Evolutionary conservation across 352 stramenopile genomes (phyloP), one percentile per base, ranked within the genome.

Genomic region (Globisporangium polare): DNA sequence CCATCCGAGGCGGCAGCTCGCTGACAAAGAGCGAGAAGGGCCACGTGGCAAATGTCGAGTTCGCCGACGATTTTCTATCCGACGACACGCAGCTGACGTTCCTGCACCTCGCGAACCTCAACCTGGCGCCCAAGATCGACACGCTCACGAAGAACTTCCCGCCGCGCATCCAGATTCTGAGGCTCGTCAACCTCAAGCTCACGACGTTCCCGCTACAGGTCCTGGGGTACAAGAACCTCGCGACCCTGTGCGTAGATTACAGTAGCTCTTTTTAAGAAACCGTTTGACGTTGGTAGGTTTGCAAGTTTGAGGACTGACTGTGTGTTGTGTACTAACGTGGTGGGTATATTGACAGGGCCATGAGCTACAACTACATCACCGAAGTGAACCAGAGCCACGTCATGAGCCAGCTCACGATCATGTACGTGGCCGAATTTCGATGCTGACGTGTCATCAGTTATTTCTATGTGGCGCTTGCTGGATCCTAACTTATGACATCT

Each of bases 211-310:
- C 56, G 22, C 29, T 22, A 2, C 2, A 24, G 12, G 26, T 55
- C 43, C 47, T 18, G 5, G 33, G 7, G 2, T 24, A 51, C 26
- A 53, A 33, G 42, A 37, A 1, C 0, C 56, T 62, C 22, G 18
- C 18, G 31, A 24, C 3, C 10, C 43, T 62, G 56, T 62, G 33
- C 42, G 56, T 52, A 29, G n/a, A n/a, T n/a, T n/a, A n/a, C n/a
- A n/a, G n/a, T n/a, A n/a, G n/a, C n/a, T n/a, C n/a, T n/a, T n/a
- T n/a, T n/a, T n/a, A n/a, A n/a, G n/a, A n/a, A n/a, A n/a, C n/a
- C n/a, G n/a, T n/a, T n/a, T n/a, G n/a, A n/a, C n/a, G n/a, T n/a
- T n/a, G n/a, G n/a, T n/a, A n/a, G n/a, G n/a, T n/a, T n/a, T n/a
- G n/a, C n/a, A n/a, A n/a, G n/a, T n/a, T n/a, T n/a, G n/a, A n/a